Conservation (phyloP, 331 rosid genomes). For the Saraca asoca region DNA sequence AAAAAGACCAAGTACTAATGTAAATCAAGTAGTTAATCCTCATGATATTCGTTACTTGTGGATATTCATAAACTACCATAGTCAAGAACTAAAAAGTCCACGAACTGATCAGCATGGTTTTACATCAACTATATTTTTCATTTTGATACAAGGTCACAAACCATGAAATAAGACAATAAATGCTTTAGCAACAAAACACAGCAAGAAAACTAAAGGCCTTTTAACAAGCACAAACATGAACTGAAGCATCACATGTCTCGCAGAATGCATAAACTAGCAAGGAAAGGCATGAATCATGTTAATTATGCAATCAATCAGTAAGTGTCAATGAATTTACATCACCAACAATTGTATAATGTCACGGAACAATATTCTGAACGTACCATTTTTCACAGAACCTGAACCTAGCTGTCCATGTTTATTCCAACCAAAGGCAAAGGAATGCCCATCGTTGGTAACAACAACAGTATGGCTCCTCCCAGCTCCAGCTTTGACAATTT, state of each 20-base stretch:
- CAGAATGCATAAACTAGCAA: not conserved
- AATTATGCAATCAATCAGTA: slow-evolving; percentile 25
- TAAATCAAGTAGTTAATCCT: slow-evolving; percentile 21
- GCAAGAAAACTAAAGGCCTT: not conserved
- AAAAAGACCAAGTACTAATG: slow-evolving; percentile 22
- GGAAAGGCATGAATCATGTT: slow-evolving; percentile 5
- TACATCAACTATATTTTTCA: too few species aligned
- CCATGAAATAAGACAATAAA: not conserved
- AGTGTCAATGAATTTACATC: slow-evolving; percentile 13
- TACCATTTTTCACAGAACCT: slow-evolving; percentile 78
- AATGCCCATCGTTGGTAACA: slow-evolving; percentile 74
- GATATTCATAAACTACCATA: not conserved
- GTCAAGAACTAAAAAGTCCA: too few species aligned
- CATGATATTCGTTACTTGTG: not conserved
- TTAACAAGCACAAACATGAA: not conserved
- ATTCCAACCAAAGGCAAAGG: slow-evolving; percentile 93
- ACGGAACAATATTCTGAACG: slow-evolving; percentile 29
- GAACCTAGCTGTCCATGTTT: slow-evolving; percentile 96
- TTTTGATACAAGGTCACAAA: not conserved
- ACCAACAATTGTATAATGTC: not conserved
- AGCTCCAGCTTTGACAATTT: slow-evolving; percentile 73
- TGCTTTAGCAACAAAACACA: too few species aligned
- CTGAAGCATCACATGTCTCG: not conserved
- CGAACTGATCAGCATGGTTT: too few species aligned
- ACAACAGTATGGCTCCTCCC: slow-evolving; percentile 86